Conservation (phyloP, 208 protist genomes). For the Leishmania amazonensis region DNA sequence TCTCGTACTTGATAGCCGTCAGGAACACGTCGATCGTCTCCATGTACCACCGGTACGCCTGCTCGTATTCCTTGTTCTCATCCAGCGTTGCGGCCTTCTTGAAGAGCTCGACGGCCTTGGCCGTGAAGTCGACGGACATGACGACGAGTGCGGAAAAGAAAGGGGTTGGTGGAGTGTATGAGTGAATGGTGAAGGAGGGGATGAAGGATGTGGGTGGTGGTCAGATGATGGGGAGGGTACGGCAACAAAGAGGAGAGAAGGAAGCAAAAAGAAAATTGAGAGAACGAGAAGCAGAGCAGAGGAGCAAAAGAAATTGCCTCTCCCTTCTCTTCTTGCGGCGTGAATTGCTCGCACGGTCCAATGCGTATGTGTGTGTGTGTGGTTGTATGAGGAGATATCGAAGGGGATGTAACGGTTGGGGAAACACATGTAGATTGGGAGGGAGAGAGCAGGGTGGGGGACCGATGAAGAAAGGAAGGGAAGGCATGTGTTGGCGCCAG, state of each 20-base stretch:
- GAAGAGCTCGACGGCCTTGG: slow-evolving; percentile 93
- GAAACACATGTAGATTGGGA: not conserved
- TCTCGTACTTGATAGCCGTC: slow-evolving; percentile 95
- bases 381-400: not conserved
- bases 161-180: not conserved
- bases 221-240: too few relatives aligned
- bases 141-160: not conserved
- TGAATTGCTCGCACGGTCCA: not conserved
- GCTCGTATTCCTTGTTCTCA: slow-evolving; percentile 92
- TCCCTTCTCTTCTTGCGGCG: not conserved
- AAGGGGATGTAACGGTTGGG: not conserved
- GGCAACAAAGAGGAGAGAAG: slow-evolving; percentile 6
- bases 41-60: slow-evolving; percentile 94
- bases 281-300: not conserved
- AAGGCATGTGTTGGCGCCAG: not conserved
- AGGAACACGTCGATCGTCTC: slow-evolving; percentile 95
- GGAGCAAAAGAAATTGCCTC: not conserved
- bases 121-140: slow-evolving; percentile 94
- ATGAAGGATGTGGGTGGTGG: not conserved
- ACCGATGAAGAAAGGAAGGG: not conserved
- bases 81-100: slow-evolving; percentile 92
- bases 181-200: not conserved
- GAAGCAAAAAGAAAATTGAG: not conserved
- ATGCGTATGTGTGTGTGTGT: not conserved
- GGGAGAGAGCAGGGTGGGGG: too few relatives aligned